Evolutionary conservation across 2,329 filamentous ascomycete species (phyloP).

Genomic region (Dactylonectria macrodidyma): DNA sequence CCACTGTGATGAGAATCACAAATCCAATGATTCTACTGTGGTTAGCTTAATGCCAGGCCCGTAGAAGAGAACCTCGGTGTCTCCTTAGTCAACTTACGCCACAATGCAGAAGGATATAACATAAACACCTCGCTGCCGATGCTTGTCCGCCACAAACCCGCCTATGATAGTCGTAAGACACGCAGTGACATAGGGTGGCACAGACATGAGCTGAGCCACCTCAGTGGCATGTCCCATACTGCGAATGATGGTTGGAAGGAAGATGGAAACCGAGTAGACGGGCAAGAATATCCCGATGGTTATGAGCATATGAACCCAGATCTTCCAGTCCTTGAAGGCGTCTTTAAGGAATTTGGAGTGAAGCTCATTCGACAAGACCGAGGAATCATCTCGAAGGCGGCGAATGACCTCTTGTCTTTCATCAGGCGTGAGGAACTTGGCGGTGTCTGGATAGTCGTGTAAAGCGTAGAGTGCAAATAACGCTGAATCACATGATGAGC

Average conservation of each 20-base stretch:
- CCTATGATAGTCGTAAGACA: slow-evolving; percentile 53
- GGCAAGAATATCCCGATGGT: slow-evolving; percentile 69
- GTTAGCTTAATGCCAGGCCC: slow-evolving; percentile 25
- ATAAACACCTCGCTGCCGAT: slow-evolving; percentile 54
- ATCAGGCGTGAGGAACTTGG: slow-evolving; percentile 61
- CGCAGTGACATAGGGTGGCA: slow-evolving; percentile 55
- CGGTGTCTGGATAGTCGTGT: slow-evolving; percentile 70
- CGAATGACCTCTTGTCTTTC: slow-evolving; percentile 61
- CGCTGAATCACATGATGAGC: slow-evolving; percentile 53
- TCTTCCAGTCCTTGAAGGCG: slow-evolving; percentile 72
- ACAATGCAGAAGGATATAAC: slow-evolving; percentile 54
- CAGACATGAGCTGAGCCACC: slow-evolving; percentile 55
- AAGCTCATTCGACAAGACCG: slow-evolving; percentile 69
- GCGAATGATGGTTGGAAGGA: slow-evolving; percentile 55
- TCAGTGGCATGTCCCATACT: slow-evolving; percentile 54
- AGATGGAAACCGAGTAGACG: slow-evolving; percentile 55
- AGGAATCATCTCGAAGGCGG: slow-evolving; percentile 58
- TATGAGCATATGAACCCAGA: slow-evolving; percentile 69
- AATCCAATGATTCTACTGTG: slow-evolving; percentile 50
- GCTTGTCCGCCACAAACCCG: slow-evolving; percentile 60
- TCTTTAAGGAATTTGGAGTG: slow-evolving; percentile 67
- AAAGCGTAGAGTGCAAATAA: slow-evolving; percentile 65
- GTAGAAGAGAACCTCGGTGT: neutral
- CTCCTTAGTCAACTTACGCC: slow-evolving; percentile 45
- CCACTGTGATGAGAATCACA: slow-evolving; percentile 47